Percentiles rank a stretch among this genome's conserved stretches.
phyloP scores from a whole-genome alignment of 1,139 yeast genomes.

The Debaryomyces sp. region DNA sequence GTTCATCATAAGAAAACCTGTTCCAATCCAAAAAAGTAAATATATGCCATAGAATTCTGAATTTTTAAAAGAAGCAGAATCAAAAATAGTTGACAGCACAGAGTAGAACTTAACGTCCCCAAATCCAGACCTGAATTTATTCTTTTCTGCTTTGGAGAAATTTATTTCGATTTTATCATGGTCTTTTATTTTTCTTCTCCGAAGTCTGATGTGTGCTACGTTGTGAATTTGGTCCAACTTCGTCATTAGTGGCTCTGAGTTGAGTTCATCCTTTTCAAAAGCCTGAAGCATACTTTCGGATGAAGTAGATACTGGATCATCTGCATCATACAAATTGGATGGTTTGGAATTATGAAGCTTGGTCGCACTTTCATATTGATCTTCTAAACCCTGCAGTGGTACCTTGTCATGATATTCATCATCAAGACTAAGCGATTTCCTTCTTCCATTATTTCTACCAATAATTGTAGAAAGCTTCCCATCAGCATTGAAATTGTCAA shows the following conservation, averaged over 20 bases:
- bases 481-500: constrained; percentile 17
- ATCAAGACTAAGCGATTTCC: constrained; percentile 24
- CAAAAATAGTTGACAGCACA: constrained; percentile 51
- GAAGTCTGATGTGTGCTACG: neutral
- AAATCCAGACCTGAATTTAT: constrained; percentile 31
- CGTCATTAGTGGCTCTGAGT: neutral
- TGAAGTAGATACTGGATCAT: neutral
- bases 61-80: constrained; percentile 38
- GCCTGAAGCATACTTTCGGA: neutral
- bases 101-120: constrained; percentile 48
- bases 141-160: neutral
- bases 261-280: neutral
- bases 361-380: neutral
- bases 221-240: constrained; percentile 1
- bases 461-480: constrained; percentile 23
- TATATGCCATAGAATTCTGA: constrained; percentile 65
- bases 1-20: constrained; percentile 54
- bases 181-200: constrained; percentile 1
- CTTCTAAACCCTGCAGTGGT: neutral
- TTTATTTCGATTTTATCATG: neutral
- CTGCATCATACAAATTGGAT: too few relatives aligned
- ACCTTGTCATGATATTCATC: constrained; percentile 21
- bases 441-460: constrained; percentile 22
- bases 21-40: constrained; percentile 68
- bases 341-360: too few relatives aligned